phyloP scores from a whole-genome alignment of 2,329 filamentous ascomycete genomes.

The Neonectria faginata region DNA sequence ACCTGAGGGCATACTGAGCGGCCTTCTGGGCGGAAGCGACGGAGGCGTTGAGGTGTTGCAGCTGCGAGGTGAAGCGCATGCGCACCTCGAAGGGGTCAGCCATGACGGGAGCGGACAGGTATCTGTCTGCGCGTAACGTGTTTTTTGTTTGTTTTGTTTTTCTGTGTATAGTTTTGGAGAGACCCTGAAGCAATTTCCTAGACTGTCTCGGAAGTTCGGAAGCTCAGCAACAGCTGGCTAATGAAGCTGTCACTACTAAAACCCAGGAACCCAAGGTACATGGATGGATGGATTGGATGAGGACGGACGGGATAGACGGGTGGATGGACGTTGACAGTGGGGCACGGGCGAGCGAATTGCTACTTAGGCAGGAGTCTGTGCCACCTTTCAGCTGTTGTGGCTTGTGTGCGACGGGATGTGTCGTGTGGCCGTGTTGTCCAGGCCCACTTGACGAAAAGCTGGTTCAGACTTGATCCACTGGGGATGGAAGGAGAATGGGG shows the following conservation, averaged over 20 bases:
- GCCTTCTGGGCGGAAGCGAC: conserved; percentile 91
- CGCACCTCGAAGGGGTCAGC: conserved; percentile 96
- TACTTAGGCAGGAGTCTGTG: background rate
- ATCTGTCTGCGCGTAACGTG: background rate
- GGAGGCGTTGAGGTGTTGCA: conserved; percentile 91
- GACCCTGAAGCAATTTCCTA: conserved; percentile 15
- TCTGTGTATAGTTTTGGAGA: conserved; percentile 11
- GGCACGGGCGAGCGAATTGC: conserved; percentile 10
- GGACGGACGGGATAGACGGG: conserved; percentile 8
- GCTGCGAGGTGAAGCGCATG: conserved; percentile 92
- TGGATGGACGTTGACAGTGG: conserved; percentile 38
- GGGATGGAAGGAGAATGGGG: background rate
- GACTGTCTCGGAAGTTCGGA: conserved; percentile 29
- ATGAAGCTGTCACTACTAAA: conserved; percentile 35
- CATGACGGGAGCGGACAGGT: conserved; percentile 53
- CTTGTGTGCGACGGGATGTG: background rate
- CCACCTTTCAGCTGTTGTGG: conserved; percentile 3
- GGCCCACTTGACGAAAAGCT: background rate
- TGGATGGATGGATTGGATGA: conserved; percentile 33
- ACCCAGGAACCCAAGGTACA: conserved; percentile 31
- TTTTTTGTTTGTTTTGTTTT: background rate
- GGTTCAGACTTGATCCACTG: background rate
- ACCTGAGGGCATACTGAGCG: conserved; percentile 93
- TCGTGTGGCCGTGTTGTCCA: background rate
- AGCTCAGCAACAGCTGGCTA: conserved; percentile 26